Evolutionary conservation across 768 basidiomycete species (phyloP).

Genomic region (Termitomyces sp.): DNA sequence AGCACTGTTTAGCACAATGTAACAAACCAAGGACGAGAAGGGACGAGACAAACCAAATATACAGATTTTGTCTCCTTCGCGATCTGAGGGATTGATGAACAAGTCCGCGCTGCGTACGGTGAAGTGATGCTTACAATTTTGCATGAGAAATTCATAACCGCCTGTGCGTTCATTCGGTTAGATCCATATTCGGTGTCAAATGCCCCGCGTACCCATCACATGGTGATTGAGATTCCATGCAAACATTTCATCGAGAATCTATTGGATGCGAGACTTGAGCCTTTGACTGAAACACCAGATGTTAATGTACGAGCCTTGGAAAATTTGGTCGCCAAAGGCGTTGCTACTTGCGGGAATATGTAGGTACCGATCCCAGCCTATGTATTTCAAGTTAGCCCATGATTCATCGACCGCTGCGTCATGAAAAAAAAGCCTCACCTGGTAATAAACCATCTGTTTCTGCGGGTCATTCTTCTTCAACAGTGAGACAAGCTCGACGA

Average conservation of each 20-base stretch:
- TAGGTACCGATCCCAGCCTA: constrained; percentile 53
- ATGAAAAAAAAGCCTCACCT: constrained; percentile 23
- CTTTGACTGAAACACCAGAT: neutral
- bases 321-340: constrained; percentile 29
- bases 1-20: too few relatives aligned
- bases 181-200: neutral
- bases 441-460: constrained; percentile 57
- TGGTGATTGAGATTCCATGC: constrained; percentile 45
- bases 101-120: too few relatives aligned
- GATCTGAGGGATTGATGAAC: constrained; percentile 23
- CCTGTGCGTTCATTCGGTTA: constrained; percentile 18
- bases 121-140: constrained; percentile 33
- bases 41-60: constrained; percentile 43
- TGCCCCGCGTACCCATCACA: constrained; percentile 35
- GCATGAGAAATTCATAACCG: constrained; percentile 58
- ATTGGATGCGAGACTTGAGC: neutral
- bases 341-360: constrained; percentile 29
- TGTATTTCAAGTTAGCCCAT: neutral
- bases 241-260: constrained; percentile 45
- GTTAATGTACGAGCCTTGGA: constrained; percentile 26
- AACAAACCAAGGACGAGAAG: too few relatives aligned
- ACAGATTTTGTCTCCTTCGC: constrained; percentile 51
- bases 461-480: constrained; percentile 46
- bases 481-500: constrained; percentile 44
- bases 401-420: neutral